phyloP scores from a whole-genome alignment of 2,329 filamentous ascomycete species.

The Talaromyces verruculosus region DNA sequence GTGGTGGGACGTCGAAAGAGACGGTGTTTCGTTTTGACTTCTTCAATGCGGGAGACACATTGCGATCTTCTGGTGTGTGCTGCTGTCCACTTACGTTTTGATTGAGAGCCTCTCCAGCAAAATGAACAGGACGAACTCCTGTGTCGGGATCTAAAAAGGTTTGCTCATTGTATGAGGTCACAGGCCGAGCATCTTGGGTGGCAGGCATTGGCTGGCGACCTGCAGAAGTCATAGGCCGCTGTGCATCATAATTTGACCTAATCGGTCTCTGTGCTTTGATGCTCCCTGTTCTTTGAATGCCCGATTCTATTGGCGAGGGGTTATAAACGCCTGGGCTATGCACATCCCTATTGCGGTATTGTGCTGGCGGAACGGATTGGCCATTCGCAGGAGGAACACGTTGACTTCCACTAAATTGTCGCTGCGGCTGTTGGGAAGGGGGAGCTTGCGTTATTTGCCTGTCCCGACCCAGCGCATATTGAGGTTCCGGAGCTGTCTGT shows the following conservation, averaged over 20 bases:
- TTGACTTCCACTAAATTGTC: neutral
- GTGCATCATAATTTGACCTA: neutral
- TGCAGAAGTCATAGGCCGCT: slow-evolving; percentile 10
- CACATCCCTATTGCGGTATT: neutral
- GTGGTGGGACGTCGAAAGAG: slow-evolving; percentile 49
- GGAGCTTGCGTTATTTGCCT: slow-evolving; percentile 26
- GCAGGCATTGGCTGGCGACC: neutral
- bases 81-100: slow-evolving; percentile 20
- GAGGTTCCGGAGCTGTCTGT: slow-evolving; percentile 25
- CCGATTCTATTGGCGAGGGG: neutral
- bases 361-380: neutral
- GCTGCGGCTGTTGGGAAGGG: slow-evolving; percentile 15
- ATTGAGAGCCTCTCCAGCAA: slow-evolving; percentile 17
- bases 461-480: slow-evolving; percentile 26
- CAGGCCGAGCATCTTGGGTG: slow-evolving; percentile 3
- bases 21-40: slow-evolving; percentile 43
- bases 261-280: slow-evolving; percentile 10
- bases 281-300: slow-evolving; percentile 11
- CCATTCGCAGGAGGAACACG: slow-evolving; percentile 6
- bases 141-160: slow-evolving; percentile 13
- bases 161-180: slow-evolving; percentile 12
- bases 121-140: slow-evolving; percentile 19
- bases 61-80: slow-evolving; percentile 21
- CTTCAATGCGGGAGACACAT: slow-evolving; percentile 25
- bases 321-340: neutral